Conservation (phyloP, 2,329 filamentous ascomycete genomes). For the Torrubiellomyces zombiae region DNA sequence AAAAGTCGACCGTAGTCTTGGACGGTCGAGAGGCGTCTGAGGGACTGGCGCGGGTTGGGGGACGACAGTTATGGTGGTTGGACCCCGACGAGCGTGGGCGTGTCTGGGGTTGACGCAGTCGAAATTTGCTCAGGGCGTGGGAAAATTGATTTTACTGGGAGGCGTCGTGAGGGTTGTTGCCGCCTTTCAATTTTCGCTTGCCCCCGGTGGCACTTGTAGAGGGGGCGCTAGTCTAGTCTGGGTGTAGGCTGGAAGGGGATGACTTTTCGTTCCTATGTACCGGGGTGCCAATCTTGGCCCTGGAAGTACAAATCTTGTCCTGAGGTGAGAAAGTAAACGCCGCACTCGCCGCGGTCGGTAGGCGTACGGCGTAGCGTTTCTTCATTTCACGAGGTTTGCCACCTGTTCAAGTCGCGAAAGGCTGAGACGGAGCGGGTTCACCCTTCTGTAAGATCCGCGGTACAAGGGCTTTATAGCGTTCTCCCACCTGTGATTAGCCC, state of each 20-base stretch:
- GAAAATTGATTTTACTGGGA: conserved; percentile 21
- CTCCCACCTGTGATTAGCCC: too few relatives aligned
- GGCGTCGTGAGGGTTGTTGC: conserved; percentile 23
- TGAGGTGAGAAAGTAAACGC: too few relatives aligned
- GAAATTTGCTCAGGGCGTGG: conserved; percentile 26
- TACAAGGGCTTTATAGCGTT: too few relatives aligned
- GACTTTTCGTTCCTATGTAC: too few relatives aligned
- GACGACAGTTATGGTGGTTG: conserved; percentile 10
- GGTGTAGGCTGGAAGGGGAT: conserved; percentile 6
- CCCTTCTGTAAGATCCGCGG: too few relatives aligned
- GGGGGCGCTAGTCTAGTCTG: conserved; percentile 19
- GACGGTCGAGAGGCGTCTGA: conserved; percentile 3
- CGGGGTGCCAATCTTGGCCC: too few relatives aligned
- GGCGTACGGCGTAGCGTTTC: too few relatives aligned
- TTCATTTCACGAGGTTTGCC: too few relatives aligned
- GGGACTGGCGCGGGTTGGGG: conserved; percentile 7
- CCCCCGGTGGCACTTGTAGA: conserved; percentile 21
- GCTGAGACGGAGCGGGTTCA: too few relatives aligned
- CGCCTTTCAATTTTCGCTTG: conserved; percentile 25
- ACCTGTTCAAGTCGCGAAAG: too few relatives aligned
- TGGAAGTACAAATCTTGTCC: too few relatives aligned
- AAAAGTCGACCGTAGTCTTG: background rate
- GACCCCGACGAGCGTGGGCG: conserved; percentile 22
- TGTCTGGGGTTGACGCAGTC: conserved; percentile 23
- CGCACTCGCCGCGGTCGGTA: too few relatives aligned